Conservation (phyloP, 2,329 filamentous ascomycete species). For the Hypomyces rosellus region DNA sequence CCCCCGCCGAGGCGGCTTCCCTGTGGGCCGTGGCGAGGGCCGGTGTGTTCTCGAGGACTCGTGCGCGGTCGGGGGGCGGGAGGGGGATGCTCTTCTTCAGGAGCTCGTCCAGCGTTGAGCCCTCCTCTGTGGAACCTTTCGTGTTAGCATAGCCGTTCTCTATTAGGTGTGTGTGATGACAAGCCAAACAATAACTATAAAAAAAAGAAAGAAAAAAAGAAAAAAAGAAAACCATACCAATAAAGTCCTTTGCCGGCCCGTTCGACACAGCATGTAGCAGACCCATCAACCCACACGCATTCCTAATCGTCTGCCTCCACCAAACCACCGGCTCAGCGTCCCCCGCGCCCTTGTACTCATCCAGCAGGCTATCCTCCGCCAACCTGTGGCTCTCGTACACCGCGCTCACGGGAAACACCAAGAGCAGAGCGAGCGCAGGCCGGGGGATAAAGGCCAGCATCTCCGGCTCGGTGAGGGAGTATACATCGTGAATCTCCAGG, state of each 20-base stretch:
- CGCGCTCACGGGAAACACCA: conserved; percentile 81
- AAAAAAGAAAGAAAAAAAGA: not conserved
- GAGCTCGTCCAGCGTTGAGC: conserved; percentile 57
- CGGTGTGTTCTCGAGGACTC: conserved; percentile 69
- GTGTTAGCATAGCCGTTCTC: too few species aligned
- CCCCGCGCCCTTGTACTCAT: conserved; percentile 63
- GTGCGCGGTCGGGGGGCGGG: conserved; percentile 57
- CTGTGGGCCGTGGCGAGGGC: conserved; percentile 74
- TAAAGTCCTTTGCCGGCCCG: conserved; percentile 58
- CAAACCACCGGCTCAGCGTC: conserved; percentile 72
- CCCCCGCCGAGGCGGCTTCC: conserved; percentile 67
- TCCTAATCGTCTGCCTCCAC: conserved; percentile 93
- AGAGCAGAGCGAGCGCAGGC: conserved; percentile 78
- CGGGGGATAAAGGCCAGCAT: conserved; percentile 83
- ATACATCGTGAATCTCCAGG: conserved; percentile 84
- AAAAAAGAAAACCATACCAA: conserved; percentile 35
- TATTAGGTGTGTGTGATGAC: too few species aligned
- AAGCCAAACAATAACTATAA: conserved; percentile 1
- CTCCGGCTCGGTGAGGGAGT: conserved; percentile 78
- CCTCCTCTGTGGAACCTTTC: conserved; percentile 31
- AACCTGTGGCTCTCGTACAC: conserved; percentile 72
- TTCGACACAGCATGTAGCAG: conserved; percentile 78
- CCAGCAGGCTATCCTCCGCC: conserved; percentile 60
- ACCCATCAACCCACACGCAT: conserved; percentile 88
- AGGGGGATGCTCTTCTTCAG: conserved; percentile 66